phyloP scores from a whole-genome alignment of 2,329 filamentous ascomycete species.

The Trichoderma atroviride region DNA sequence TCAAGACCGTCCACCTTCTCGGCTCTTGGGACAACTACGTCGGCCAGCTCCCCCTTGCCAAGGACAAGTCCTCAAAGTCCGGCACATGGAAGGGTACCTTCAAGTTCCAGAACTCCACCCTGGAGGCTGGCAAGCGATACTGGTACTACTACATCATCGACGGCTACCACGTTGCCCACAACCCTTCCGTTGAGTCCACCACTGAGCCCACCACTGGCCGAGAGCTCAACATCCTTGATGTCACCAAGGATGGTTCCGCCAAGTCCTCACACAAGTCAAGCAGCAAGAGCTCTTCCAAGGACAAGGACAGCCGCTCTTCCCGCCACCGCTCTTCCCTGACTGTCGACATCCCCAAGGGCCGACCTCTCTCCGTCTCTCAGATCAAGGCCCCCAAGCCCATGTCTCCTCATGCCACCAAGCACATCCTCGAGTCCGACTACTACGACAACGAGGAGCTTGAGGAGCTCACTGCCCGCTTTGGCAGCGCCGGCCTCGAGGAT shows the following conservation, averaged over 20 bases:
- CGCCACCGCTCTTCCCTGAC: conserved; percentile 55
- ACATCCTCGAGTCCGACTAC: conserved; percentile 84
- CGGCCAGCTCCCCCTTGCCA: conserved; percentile 90
- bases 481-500: conserved; percentile 59
- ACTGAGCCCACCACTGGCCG: conserved; percentile 96
- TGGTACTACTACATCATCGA: conserved; percentile 99
- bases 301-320: conserved; percentile 45
- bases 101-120: conserved; percentile 84
- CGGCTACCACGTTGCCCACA: conserved; percentile 96
- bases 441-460: conserved; percentile 72
- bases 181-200: conserved; percentile 85
- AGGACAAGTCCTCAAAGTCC: conserved; percentile 81
- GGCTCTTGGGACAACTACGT: conserved; percentile 98
- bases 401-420: conserved; percentile 82
- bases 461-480: conserved; percentile 77
- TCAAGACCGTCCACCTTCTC: conserved; percentile 96
- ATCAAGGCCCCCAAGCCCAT: conserved; percentile 90
- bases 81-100: conserved; percentile 96
- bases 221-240: conserved; percentile 96
- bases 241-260: conserved; percentile 58
- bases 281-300: conserved; percentile 46
- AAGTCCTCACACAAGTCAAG: conserved; percentile 45
- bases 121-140: conserved; percentile 89
- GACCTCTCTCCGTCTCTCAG: conserved; percentile 82
- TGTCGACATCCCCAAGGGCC: conserved; percentile 80